Conservation (phyloP, 179 eudicot species). For the Beta macrorhiza region DNA sequence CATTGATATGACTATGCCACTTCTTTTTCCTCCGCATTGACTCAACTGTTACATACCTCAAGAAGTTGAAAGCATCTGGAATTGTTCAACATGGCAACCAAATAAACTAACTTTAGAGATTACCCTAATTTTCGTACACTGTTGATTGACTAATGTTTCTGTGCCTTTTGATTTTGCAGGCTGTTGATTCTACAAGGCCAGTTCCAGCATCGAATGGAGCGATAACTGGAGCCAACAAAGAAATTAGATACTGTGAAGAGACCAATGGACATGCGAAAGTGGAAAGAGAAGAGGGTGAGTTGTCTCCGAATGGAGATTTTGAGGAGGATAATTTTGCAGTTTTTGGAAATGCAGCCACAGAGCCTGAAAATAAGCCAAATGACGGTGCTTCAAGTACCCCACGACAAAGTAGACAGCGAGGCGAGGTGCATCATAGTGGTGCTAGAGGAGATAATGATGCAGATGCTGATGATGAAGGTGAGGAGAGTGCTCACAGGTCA, state of each 20-base stretch:
- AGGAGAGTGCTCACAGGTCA: conserved; percentile 65
- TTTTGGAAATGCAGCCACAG: conserved; percentile 34
- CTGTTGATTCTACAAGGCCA: conserved; percentile 34
- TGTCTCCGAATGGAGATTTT: conserved; percentile 54
- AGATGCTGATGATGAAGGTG: conserved; percentile 60
- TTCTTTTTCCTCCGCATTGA: not conserved
- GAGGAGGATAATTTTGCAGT: conserved; percentile 48
- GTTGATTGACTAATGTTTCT: not conserved
- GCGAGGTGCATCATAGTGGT: conserved; percentile 27
- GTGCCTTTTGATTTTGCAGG: conserved; percentile 28
- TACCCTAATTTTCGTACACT: not conserved
- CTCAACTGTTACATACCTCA: not conserved
- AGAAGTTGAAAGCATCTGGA: not conserved
- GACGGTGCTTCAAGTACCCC: conserved; percentile 36
- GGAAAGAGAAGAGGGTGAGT: conserved; percentile 71
- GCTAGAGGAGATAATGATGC: conserved; percentile 41
- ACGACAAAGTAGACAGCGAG: conserved; percentile 29
- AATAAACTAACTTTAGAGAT: not conserved
- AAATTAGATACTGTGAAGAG: conserved; percentile 28
- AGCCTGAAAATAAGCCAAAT: conserved; percentile 38
- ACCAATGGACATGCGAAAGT: conserved; percentile 40
- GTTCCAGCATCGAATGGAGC: conserved; percentile 30
- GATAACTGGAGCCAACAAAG: conserved; percentile 25
- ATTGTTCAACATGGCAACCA: not conserved
- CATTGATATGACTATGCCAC: not conserved